Evolutionary conservation across 2,329 filamentous ascomycete species (phyloP).

Genomic region (Aaosphaeria arxii): DNA sequence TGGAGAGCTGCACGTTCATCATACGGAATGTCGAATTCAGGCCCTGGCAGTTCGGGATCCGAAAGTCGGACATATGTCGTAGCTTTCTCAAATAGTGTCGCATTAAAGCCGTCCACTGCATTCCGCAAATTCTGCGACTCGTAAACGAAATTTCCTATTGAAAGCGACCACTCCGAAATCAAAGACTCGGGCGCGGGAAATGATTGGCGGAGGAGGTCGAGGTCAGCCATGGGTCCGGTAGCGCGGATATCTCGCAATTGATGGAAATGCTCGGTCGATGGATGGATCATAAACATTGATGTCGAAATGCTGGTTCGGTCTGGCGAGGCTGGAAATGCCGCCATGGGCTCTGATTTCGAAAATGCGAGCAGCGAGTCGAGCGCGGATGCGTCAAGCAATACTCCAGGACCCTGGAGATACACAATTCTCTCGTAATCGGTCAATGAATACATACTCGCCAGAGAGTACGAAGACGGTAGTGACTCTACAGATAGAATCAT

Average conservation of each 20-base stretch:
- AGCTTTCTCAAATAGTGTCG: constrained; percentile 40
- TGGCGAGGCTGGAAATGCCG: constrained; percentile 30
- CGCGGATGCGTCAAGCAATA: constrained; percentile 46
- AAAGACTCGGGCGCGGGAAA: constrained; percentile 31
- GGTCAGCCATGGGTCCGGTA: constrained; percentile 22
- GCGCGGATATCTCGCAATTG: constrained; percentile 27
- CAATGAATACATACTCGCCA: constrained; percentile 45
- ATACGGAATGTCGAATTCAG: constrained; percentile 51
- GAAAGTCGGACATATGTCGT: constrained; percentile 47
- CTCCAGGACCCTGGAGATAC: constrained; percentile 43
- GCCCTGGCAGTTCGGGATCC: constrained; percentile 48
- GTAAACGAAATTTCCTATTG: constrained; percentile 38
- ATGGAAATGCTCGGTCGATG: constrained; percentile 29
- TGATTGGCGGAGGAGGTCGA: constrained; percentile 30
- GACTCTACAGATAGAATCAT: constrained; percentile 12
- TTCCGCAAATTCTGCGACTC: constrained; percentile 30
- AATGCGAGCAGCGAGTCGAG: constrained; percentile 45
- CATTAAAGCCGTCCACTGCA: constrained; percentile 40
- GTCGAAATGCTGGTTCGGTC: constrained; percentile 29
- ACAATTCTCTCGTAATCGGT: constrained; percentile 46
- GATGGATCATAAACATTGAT: constrained; percentile 38
- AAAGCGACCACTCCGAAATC: constrained; percentile 37
- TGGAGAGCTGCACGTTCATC: constrained; percentile 38
- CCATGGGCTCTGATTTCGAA: constrained; percentile 34
- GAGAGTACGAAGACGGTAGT: constrained; percentile 39